phyloP scores from a whole-genome alignment of 2,329 filamentous ascomycete species.

The Scedosporium apiospermum region DNA sequence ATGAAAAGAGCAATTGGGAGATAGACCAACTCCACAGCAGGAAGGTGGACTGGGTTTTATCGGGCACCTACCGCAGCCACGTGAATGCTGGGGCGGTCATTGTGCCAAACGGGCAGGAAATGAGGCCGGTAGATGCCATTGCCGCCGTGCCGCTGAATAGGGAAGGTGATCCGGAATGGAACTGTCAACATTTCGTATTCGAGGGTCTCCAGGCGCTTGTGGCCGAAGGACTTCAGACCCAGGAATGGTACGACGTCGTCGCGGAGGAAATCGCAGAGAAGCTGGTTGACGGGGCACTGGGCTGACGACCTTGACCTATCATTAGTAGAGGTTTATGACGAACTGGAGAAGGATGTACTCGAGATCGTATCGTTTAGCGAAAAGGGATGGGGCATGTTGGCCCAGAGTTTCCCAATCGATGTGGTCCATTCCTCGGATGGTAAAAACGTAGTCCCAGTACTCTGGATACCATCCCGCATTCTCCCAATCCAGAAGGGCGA shows the following conservation, averaged over 20 bases:
- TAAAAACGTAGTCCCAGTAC: constrained; percentile 25
- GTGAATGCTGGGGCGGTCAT: constrained; percentile 11
- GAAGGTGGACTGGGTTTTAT: constrained; percentile 9
- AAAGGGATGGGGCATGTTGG: too few species aligned
- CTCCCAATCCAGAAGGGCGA: constrained; percentile 38
- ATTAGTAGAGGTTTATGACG: too few species aligned
- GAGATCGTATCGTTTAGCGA: too few species aligned
- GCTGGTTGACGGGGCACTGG: too few species aligned
- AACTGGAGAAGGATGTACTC: too few species aligned
- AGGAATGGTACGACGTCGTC: constrained; percentile 9
- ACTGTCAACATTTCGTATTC: constrained; percentile 10
- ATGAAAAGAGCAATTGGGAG: constrained; percentile 6
- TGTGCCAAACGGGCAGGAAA: constrained; percentile 7
- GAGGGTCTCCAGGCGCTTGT: constrained; percentile 10
- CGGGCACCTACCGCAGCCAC: constrained; percentile 8
- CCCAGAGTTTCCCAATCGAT: too few species aligned
- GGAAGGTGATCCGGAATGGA: constrained; percentile 5
- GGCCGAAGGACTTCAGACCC: constrained; percentile 8
- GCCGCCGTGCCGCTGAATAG: too few species aligned
- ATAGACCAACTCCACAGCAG: constrained; percentile 6
- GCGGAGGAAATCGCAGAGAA: constrained; percentile 3
- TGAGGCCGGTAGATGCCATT: neutral
- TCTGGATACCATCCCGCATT: constrained; percentile 34
- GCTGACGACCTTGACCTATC: too few species aligned
- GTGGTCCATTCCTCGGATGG: too few species aligned